These are phyloP conservation scores for Taphrina wiesneri DNA, from an alignment of 1,139 yeast species.

Conservation along the genomic window DNA sequence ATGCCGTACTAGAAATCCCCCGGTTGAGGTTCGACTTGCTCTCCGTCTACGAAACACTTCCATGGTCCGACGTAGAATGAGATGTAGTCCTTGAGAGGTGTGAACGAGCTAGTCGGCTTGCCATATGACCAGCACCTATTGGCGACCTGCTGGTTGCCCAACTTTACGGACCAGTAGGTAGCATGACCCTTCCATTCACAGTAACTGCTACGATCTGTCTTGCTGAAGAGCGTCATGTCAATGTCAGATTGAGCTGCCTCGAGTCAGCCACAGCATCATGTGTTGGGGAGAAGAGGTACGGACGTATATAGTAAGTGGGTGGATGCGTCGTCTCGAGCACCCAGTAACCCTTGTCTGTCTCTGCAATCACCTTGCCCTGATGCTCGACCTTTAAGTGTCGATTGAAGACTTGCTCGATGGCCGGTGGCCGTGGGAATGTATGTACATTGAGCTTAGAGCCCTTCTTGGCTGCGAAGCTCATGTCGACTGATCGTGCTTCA, in stretches of 20 bases:
- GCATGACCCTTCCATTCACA: slow-evolving; percentile 33
- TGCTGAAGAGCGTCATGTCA: slow-evolving; percentile 15
- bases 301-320: slow-evolving; percentile 29
- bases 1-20: slow-evolving; percentile 11
- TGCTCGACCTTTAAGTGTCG: slow-evolving; percentile 19
- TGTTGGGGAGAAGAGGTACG: neutral
- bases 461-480: slow-evolving; percentile 17
- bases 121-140: slow-evolving; percentile 30
- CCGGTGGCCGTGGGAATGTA: slow-evolving; percentile 31
- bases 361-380: slow-evolving; percentile 13
- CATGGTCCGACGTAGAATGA: slow-evolving; percentile 30
- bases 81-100: slow-evolving; percentile 26
- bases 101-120: slow-evolving; percentile 9
- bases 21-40: slow-evolving; percentile 24
- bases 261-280: neutral
- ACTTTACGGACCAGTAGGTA: slow-evolving; percentile 6
- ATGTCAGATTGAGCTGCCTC: slow-evolving; percentile 6
- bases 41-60: slow-evolving; percentile 28
- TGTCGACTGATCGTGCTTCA: no score
- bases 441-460: slow-evolving; percentile 31
- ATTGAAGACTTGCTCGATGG: slow-evolving; percentile 16
- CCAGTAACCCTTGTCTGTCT: slow-evolving; percentile 25
- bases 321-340: slow-evolving; percentile 33
- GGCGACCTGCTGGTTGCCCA: neutral
- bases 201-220: slow-evolving; percentile 10